Conservation (phyloP, 169 alveolate genomes). For the Plasmodium gonderi region DNA sequence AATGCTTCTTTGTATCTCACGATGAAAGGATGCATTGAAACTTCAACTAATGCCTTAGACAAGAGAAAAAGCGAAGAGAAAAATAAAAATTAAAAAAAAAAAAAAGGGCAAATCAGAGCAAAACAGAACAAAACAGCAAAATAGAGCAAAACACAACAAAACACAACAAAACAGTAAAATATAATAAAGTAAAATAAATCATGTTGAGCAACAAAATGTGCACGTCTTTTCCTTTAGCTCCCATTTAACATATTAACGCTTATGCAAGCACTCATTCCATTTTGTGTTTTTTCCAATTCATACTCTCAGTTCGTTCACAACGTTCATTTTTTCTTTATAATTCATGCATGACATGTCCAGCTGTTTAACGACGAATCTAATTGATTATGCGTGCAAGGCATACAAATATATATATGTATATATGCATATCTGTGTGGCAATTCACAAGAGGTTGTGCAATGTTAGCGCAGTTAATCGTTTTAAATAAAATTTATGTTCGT, state of each 20-base stretch:
- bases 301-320: constrained; percentile 42
- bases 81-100: not conserved
- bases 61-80: not conserved
- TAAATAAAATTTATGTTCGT: not conserved
- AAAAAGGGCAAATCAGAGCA: not conserved
- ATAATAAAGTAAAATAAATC: not conserved
- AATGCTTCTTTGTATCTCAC: constrained; percentile 75
- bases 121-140: not conserved
- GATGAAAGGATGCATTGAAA: constrained; percentile 72
- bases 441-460: not conserved
- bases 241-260: not conserved
- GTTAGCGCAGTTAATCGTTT: not conserved
- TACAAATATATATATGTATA: not conserved
- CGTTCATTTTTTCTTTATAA: constrained; percentile 71
- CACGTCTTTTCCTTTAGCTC: not conserved
- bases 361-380: constrained; percentile 71
- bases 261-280: not conserved
- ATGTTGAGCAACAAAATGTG: not conserved
- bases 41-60: constrained; percentile 63
- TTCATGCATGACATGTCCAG: constrained; percentile 73
- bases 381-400: not conserved
- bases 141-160: not conserved
- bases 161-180: not conserved
- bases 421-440: not conserved
- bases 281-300: not conserved